Evolutionary conservation across 2,329 filamentous ascomycete genomes (phyloP), one percentile per base, ranked within the genome.

Genomic region (Paecilomyces dactylethromorphus): DNA sequence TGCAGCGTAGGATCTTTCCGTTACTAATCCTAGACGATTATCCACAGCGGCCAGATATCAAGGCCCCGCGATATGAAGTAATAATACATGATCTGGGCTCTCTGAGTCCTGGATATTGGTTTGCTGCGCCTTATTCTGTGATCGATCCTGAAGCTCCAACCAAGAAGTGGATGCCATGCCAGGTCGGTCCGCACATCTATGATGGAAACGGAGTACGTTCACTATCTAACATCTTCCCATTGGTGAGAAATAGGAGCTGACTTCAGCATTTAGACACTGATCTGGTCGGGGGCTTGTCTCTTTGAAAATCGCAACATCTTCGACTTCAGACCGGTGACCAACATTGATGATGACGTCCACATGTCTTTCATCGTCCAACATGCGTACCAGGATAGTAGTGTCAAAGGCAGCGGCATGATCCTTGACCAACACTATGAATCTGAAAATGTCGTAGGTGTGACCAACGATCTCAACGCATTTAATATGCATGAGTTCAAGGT

Each of bases 381-480:
- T 62, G 58, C 63, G 6, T 60, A 59, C 15, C 60, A 60, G 18
- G 49, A 45, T 15, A 18, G 3, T 10, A 45, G 39, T 8, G 39
- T 45, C 39, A 45, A 45, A n/a, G 80, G 80, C 3, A 73, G 76
- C 62, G 79, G 78, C 39, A 71, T 80, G 35, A 78, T 82, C 58
- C 71, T 82, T 71, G 74, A 82, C 63, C 71, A 76, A 45, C 70
- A 76, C 56, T 82, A 82, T 60, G 68, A 76, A 33, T 66, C 76
- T 18, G 74, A 78, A 53, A 71, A 74, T 58, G 75, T 74, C 39
- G 72, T 80, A 11, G 65, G 65, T 15, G 65, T 69, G 2, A 59
- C 63, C 21, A 69, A 66, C 24, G 65, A 71, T 24, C 58, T 73
- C 1, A 57, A 59, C 32, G 62, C 65, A 13, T 71, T 76, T 54